These are phyloP conservation scores for Sporothrix euskadiensis DNA, from an alignment of 2,329 filamentous ascomycete genomes.

Conservation along the genomic window DNA sequence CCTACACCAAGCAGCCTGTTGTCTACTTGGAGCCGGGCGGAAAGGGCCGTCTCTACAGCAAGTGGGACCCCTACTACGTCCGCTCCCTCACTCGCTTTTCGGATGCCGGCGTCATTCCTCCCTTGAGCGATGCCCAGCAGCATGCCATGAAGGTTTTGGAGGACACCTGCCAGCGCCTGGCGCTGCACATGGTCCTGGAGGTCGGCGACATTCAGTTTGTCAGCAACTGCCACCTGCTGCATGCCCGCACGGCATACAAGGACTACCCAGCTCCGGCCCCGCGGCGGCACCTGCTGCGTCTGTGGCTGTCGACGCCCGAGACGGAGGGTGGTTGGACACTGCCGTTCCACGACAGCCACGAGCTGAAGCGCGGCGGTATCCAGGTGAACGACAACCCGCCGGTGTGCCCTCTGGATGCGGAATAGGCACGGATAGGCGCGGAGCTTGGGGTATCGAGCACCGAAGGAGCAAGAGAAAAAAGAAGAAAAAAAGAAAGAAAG, in stretches of 20 bases:
- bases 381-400: conserved; percentile 81
- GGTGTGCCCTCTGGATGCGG: conserved; percentile 73
- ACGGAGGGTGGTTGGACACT: conserved; percentile 81
- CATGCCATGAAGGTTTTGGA: conserved; percentile 71
- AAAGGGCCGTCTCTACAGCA: conserved; percentile 70
- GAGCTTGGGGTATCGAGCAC: neutral
- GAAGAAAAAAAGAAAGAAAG: neutral
- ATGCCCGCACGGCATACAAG: conserved; percentile 78
- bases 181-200: conserved; percentile 82
- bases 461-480: neutral
- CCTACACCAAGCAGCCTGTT: conserved; percentile 70
- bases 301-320: conserved; percentile 84
- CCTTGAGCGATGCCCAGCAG: conserved; percentile 67
- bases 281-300: conserved; percentile 73
- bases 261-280: conserved; percentile 65
- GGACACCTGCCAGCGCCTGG: conserved; percentile 69
- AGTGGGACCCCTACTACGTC: conserved; percentile 91
- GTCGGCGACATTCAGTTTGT: conserved; percentile 88
- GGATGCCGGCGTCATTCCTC: conserved; percentile 69
- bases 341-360: conserved; percentile 75
- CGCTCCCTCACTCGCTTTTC: conserved; percentile 73
- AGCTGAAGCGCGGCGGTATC: conserved; percentile 86
- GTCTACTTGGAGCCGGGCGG: conserved; percentile 74
- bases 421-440: conserved; percentile 48
- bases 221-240: conserved; percentile 76